Conservation (phyloP, 2,329 filamentous ascomycete genomes). For the Sporothrix pallida region DNA sequence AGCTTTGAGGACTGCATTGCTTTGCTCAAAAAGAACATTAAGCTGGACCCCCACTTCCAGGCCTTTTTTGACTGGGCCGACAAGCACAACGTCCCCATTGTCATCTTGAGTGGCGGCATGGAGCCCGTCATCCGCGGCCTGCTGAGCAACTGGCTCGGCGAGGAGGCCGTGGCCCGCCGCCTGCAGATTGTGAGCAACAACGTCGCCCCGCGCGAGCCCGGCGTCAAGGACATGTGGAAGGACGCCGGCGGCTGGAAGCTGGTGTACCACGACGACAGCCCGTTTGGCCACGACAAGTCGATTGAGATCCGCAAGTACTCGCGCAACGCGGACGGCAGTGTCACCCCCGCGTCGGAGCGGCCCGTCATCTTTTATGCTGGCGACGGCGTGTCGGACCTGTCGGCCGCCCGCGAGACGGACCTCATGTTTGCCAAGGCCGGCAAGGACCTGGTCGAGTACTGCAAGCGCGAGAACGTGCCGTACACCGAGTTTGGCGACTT, state of each 20-base stretch:
- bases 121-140: constrained; percentile 85
- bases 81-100: constrained; percentile 84
- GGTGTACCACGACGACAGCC: constrained; percentile 83
- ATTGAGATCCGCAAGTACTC: constrained; percentile 88
- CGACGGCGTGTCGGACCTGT: constrained; percentile 91
- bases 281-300: constrained; percentile 97
- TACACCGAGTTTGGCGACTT: constrained; percentile 69
- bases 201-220: constrained; percentile 59
- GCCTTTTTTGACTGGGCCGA: constrained; percentile 86
- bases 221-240: constrained; percentile 72
- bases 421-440: constrained; percentile 92
- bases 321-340: constrained; percentile 45
- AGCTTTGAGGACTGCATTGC: constrained; percentile 84
- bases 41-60: constrained; percentile 85
- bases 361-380: constrained; percentile 94
- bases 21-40: constrained; percentile 79
- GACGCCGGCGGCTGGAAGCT: constrained; percentile 82
- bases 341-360: constrained; percentile 66
- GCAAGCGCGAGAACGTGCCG: constrained; percentile 47
- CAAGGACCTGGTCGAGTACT: constrained; percentile 50
- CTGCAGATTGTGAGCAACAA: constrained; percentile 93
- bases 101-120: constrained; percentile 93
- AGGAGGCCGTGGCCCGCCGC: constrained; percentile 68
- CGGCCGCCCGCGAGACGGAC: constrained; percentile 90
- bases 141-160: constrained; percentile 78